These are phyloP conservation scores for Mortierella sp. DNA, from an alignment of 371 early-diverging fungal species.

Conservation along the genomic window DNA sequence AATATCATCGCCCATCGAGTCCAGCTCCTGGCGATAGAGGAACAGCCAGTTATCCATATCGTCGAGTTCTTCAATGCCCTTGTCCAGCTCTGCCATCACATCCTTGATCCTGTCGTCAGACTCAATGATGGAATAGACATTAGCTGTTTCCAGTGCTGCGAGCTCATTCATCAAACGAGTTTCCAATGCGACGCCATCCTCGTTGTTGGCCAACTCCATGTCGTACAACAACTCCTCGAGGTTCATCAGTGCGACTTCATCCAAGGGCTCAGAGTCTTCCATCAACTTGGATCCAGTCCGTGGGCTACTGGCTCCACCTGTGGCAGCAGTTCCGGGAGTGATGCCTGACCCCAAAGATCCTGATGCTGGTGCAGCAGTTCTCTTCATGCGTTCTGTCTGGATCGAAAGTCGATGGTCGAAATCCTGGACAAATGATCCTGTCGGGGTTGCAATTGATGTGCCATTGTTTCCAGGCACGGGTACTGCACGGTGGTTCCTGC, in stretches of 20 bases:
- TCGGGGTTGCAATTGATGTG: slow-evolving; percentile 18
- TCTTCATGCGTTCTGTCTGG: slow-evolving; percentile 54
- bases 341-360: slow-evolving; percentile 23
- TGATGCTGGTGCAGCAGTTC: slow-evolving; percentile 22
- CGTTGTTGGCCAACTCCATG: slow-evolving; percentile 79
- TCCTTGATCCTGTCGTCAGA: slow-evolving; percentile 89
- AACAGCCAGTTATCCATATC: slow-evolving; percentile 89
- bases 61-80: slow-evolving; percentile 83
- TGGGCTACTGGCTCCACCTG: slow-evolving; percentile 32
- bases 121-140: slow-evolving; percentile 94
- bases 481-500: slow-evolving; percentile 25
- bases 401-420: slow-evolving; percentile 52
- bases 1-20: slow-evolving; percentile 96
- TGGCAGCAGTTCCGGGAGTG: slow-evolving; percentile 13
- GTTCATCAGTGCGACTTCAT: slow-evolving; percentile 67
- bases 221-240: slow-evolving; percentile 73
- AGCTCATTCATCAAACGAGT: slow-evolving; percentile 72
- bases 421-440: slow-evolving; percentile 54
- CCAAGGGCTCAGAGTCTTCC: slow-evolving; percentile 62
- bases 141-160: slow-evolving; percentile 79
- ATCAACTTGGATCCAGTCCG: slow-evolving; percentile 56
- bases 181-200: slow-evolving; percentile 80
- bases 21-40: slow-evolving; percentile 89
- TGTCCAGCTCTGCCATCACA: slow-evolving; percentile 87
- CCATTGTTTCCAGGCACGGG: slow-evolving; percentile 31